Percentiles rank a stretch among this genome's conserved stretches.
Conservation (phyloP, 2,329 filamentous ascomycete genomes). For the Huntiella abstrusa region DNA sequence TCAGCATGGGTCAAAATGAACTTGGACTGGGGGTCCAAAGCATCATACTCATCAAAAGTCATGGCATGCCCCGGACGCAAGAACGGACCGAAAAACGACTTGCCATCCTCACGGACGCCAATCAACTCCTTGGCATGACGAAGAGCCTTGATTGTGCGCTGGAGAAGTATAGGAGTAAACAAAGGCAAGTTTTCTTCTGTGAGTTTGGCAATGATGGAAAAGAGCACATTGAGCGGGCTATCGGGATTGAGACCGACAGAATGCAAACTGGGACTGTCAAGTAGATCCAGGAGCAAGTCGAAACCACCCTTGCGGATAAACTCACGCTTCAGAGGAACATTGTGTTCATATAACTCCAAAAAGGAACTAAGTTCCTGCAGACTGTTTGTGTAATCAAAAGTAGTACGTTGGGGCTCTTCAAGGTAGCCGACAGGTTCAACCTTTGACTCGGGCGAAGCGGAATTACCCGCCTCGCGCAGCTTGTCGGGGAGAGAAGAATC, state of each 20-base stretch:
- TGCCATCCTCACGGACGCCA: constrained; percentile 25
- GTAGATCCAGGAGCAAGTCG: constrained; percentile 68
- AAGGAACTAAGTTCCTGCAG: constrained; percentile 44
- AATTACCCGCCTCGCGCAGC: constrained; percentile 12
- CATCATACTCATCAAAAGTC: constrained; percentile 18
- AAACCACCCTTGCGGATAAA: constrained; percentile 68
- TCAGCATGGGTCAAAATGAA: constrained; percentile 47
- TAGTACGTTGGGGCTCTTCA: constrained; percentile 2
- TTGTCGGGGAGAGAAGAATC: constrained; percentile 22
- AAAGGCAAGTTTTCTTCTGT: constrained; percentile 66
- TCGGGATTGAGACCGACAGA: constrained; percentile 36
- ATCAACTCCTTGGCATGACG: constrained; percentile 50
- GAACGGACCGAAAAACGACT: constrained; percentile 53
- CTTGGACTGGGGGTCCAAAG: constrained; percentile 19
- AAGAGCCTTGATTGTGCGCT: constrained; percentile 51
- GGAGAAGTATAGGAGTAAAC: constrained; percentile 63
- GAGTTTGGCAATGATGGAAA: constrained; percentile 20
- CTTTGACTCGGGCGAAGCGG: neutral
- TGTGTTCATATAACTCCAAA: constrained; percentile 53
- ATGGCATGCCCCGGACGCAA: constrained; percentile 27
- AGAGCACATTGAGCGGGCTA: constrained; percentile 9
- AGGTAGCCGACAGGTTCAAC: constrained; percentile 6
- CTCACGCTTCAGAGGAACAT: constrained; percentile 48
- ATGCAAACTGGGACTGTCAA: constrained; percentile 62
- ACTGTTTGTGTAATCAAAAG: constrained; percentile 8